Percentiles rank a stretch among this genome's conserved stretches.
These are phyloP conservation scores for Didymella exigua DNA, from an alignment of 2,329 filamentous ascomycete species.

Conservation along the genomic window DNA sequence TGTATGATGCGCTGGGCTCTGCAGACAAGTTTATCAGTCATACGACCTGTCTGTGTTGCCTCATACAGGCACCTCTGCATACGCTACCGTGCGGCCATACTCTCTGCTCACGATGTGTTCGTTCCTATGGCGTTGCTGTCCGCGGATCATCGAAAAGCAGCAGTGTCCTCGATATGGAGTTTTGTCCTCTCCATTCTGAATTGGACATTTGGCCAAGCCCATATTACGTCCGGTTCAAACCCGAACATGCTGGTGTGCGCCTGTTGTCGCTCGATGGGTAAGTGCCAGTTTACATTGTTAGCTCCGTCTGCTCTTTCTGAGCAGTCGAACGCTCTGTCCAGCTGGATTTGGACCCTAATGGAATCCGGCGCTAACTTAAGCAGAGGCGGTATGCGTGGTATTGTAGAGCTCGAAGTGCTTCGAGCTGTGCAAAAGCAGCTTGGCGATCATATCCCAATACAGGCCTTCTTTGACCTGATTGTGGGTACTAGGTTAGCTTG, in stretches of 20 bases:
- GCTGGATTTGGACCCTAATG: neutral
- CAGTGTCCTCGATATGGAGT: neutral
- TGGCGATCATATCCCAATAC: conserved; percentile 49
- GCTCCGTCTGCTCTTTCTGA: neutral
- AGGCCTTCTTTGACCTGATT: conserved; percentile 57
- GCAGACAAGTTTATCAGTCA: conserved; percentile 47
- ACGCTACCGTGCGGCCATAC: conserved; percentile 55
- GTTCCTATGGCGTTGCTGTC: neutral
- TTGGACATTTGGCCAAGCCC: neutral
- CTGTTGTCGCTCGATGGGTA: conserved; percentile 53
- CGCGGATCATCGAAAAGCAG: neutral
- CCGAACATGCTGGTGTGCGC: conserved; percentile 45
- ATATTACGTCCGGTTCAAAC: conserved; percentile 40
- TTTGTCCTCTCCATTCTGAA: conserved; percentile 38
- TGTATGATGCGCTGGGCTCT: conserved; percentile 12
- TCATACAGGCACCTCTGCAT: conserved; percentile 53
- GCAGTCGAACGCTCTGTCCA: neutral
- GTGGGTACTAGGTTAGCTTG: conserved; percentile 35
- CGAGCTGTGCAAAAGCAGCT: conserved; percentile 49
- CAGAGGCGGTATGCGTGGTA: conserved; percentile 55
- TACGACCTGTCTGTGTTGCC: conserved; percentile 55
- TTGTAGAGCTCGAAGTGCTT: conserved; percentile 54
- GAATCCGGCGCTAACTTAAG: conserved; percentile 10
- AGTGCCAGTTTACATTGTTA: neutral
- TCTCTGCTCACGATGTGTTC: conserved; percentile 50